Evolutionary conservation across 2,329 filamentous ascomycete genomes (phyloP).

Genomic region (Ceratocystis albifundus): DNA sequence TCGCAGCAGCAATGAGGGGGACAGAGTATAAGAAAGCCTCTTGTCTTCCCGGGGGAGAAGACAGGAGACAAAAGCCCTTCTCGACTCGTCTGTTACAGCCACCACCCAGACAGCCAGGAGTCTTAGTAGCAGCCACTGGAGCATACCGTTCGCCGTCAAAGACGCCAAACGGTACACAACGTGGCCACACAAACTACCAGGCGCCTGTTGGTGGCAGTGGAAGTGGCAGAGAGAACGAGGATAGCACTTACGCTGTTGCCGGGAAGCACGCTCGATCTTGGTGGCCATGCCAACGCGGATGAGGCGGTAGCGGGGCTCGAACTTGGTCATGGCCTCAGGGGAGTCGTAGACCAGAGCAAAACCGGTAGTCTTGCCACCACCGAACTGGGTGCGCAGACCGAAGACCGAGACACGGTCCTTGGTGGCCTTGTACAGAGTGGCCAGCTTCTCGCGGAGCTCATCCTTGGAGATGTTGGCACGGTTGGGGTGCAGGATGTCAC

Average conservation of each 20-base stretch:
- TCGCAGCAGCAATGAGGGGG: neutral
- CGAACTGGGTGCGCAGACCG: constrained; percentile 95
- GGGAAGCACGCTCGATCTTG: constrained; percentile 94
- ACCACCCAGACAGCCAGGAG: constrained; percentile 7
- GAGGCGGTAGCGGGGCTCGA: constrained; percentile 96
- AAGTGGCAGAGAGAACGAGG: constrained; percentile 23
- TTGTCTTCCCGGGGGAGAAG: constrained; percentile 21
- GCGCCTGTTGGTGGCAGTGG: constrained; percentile 17
- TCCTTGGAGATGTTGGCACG: constrained; percentile 98
- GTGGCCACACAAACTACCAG: constrained; percentile 12
- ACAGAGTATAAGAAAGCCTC: constrained; percentile 21
- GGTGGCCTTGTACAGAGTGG: constrained; percentile 92
- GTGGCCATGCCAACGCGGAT: constrained; percentile 81
- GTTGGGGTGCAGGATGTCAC: constrained; percentile 98
- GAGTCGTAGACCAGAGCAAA: constrained; percentile 99
- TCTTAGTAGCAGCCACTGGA: constrained; percentile 10
- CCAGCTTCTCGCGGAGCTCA: constrained; percentile 90
- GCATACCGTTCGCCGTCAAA: constrained; percentile 1
- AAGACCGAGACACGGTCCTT: constrained; percentile 98
- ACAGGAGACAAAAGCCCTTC: constrained; percentile 22
- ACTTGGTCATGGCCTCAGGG: constrained; percentile 97
- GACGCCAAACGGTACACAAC: constrained; percentile 1
- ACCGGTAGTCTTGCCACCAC: constrained; percentile 99
- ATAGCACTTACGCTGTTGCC: constrained; percentile 88
- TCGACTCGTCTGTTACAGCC: constrained; percentile 22